Evolutionary conservation across 768 basidiomycete genomes (phyloP).

Genomic region (Amylocystis lapponica): DNA sequence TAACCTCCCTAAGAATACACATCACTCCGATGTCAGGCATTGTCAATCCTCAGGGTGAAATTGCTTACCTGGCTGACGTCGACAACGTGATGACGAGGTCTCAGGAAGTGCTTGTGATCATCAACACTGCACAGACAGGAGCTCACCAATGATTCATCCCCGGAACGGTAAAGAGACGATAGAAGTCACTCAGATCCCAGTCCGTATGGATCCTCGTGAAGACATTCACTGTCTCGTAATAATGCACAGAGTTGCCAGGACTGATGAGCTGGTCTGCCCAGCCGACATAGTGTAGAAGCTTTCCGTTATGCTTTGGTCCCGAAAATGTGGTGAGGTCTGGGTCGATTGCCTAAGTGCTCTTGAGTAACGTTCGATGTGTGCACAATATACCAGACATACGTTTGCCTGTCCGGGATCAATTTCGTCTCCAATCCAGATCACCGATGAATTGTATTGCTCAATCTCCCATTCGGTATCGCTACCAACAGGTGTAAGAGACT

Average conservation of each 20-base stretch:
- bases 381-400: slow-evolving; percentile 5
- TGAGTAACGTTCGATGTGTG: no score
- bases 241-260: slow-evolving; percentile 21
- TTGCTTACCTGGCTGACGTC: no score
- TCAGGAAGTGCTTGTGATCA: no score
- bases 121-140: no score
- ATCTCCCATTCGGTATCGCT: slow-evolving; percentile 19
- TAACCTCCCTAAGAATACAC: no score
- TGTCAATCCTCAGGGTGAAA: no score
- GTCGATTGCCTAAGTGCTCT: slow-evolving; percentile 18
- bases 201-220: slow-evolving; percentile 15
- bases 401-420: slow-evolving; percentile 19
- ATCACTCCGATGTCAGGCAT: no score
- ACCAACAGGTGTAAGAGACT: neutral
- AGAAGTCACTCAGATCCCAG: slow-evolving; percentile 24
- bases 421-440: slow-evolving; percentile 12
- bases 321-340: slow-evolving; percentile 18
- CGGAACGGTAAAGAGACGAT: slow-evolving; percentile 27
- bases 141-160: slow-evolving; percentile 29
- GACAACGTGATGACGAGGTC: neutral
- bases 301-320: slow-evolving; percentile 16
- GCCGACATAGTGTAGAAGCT: slow-evolving; percentile 23
- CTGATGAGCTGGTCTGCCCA: slow-evolving; percentile 26
- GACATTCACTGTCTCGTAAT: slow-evolving; percentile 20
- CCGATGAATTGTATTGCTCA: slow-evolving; percentile 12